Percentiles rank a stretch among this genome's conserved stretches.
Evolutionary conservation across 306 rosid genomes (phyloP).

Genomic region (Prunus persica): Prunus_persica_NCBIv2 NC_034013.1:952501-953000

Average conservation of each 20-base stretch:
- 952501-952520: slow-evolving; percentile 84
- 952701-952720: slow-evolving; percentile 62
- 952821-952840: slow-evolving; percentile 44
- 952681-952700: slow-evolving; percentile 53
- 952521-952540: slow-evolving; percentile 96
- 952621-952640: slow-evolving; percentile 51
- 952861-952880: slow-evolving; percentile 55
- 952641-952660: slow-evolving; percentile 47
- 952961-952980: slow-evolving; percentile 44
- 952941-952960: slow-evolving; percentile 35
- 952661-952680: slow-evolving; percentile 49
- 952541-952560: slow-evolving; percentile 66
- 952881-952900: slow-evolving; percentile 64
- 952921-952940: slow-evolving; percentile 48
- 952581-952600: slow-evolving; percentile 61
- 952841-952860: slow-evolving; percentile 50
- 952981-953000: slow-evolving; percentile 55
- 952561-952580: slow-evolving; percentile 49
- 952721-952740: slow-evolving; percentile 50
- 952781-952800: slow-evolving; percentile 42
- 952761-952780: slow-evolving; percentile 45
- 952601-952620: slow-evolving; percentile 47
- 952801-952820: slow-evolving; percentile 53
- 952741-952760: slow-evolving; percentile 54
- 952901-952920: slow-evolving; percentile 43